Conservation (phyloP, 169 alveolate genomes). For the Plasmodium inui region DNA sequence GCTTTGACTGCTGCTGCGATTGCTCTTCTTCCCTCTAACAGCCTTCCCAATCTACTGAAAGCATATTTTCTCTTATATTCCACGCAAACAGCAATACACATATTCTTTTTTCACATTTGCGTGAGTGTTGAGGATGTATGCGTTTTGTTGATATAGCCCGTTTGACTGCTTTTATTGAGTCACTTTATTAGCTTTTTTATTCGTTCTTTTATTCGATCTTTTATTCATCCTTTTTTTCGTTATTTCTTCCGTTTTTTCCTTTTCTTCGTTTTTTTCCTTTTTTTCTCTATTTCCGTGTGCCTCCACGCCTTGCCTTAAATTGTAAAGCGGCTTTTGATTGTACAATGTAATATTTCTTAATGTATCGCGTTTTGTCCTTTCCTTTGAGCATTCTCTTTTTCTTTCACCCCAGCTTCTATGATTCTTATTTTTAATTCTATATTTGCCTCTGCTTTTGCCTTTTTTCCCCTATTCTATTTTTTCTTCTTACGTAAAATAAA, state of each 20-base stretch:
- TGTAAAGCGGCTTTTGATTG: constrained; percentile 10
- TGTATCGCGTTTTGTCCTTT: background rate
- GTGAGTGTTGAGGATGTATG: background rate
- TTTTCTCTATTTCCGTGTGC: background rate
- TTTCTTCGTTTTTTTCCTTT: background rate
- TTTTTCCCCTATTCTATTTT: constrained; percentile 8
- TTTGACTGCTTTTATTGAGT: background rate
- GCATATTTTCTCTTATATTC: constrained; percentile 42
- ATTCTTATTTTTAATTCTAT: constrained; percentile 8
- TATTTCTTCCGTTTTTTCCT: background rate
- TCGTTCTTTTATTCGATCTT: background rate
- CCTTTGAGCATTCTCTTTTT: background rate
- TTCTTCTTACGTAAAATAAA: background rate
- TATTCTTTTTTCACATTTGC: constrained; percentile 16
- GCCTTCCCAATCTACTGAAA: constrained; percentile 28
- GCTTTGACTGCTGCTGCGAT: background rate
- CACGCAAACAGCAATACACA: constrained; percentile 23
- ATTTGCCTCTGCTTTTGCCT: background rate
- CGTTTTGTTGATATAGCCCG: background rate
- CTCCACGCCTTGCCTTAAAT: constrained; percentile 38
- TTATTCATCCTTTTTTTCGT: background rate
- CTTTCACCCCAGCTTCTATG: background rate
- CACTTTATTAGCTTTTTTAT: constrained; percentile 11
- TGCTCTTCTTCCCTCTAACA: constrained; percentile 27
- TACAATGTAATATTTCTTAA: constrained; percentile 1